phyloP scores from a whole-genome alignment of 2,329 filamentous ascomycete genomes.

The Pseudogymnoascus sp. region DNA sequence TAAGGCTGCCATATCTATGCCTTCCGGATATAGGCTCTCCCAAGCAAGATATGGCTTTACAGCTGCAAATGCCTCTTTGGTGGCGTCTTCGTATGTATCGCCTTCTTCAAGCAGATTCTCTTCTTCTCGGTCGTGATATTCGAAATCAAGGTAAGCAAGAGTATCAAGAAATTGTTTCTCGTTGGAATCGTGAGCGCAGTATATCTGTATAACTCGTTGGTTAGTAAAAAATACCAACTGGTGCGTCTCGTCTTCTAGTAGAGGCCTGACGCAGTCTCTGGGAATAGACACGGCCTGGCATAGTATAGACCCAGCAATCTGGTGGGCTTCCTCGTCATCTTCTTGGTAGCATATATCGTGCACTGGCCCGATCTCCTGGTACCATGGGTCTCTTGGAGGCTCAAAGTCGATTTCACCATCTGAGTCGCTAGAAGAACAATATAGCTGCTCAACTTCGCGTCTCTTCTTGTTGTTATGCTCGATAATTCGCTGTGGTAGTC shows the following conservation, averaged over 20 bases:
- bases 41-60: slow-evolving; percentile 18
- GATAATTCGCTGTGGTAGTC: background rate
- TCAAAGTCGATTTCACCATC: background rate
- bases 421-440: background rate
- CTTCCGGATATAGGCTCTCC: slow-evolving; percentile 31
- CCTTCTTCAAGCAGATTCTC: slow-evolving; percentile 2
- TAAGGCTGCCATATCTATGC: slow-evolving; percentile 53
- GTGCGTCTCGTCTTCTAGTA: slow-evolving; percentile 13
- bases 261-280: background rate
- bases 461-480: background rate
- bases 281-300: background rate
- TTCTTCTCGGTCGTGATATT: background rate
- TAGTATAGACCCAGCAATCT: slow-evolving; percentile 1
- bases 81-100: slow-evolving; percentile 18
- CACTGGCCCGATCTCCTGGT: slow-evolving; percentile 8
- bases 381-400: slow-evolving; percentile 1
- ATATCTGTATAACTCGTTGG: slow-evolving; percentile 23
- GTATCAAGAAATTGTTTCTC: slow-evolving; percentile 15
- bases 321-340: background rate
- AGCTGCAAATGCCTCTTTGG: slow-evolving; percentile 16
- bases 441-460: background rate
- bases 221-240: slow-evolving; percentile 27
- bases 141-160: background rate
- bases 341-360: background rate
- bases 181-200: slow-evolving; percentile 21